Base-by-base conservation (phyloP, 495 filamentous ascomycete species). In the Podospora fimiseda region DNA sequence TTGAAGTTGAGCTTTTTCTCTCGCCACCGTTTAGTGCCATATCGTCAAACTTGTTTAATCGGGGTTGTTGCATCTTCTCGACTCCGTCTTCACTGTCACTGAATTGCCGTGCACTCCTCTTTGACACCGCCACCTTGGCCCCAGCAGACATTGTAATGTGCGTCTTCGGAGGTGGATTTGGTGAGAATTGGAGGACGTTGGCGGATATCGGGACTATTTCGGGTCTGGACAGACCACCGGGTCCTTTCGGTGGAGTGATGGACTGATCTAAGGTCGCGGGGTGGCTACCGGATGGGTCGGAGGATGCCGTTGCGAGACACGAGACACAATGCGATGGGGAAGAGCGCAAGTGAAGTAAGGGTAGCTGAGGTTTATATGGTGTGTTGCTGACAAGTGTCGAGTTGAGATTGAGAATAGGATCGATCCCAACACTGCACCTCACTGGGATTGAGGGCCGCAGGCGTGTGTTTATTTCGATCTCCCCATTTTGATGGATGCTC, bases 21-120 rank as follows among this genome's bases (percentile, higher is more conserved):
- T 48, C 49, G 8, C 33, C 36, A 8, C 22, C 52, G 4, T 44
- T 55, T 13, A 27, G 21, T 18, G 18, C 33, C 33, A 21, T 38
- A 20, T 63, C 55, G 4, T 60, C 56, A 2, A 55, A 36, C 19
- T 22, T 45, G 15, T 13, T 18, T 18, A 44, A 18, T 13, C 24
- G 50, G n/a, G 33, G 54, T 15, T 52, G 15, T 14, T 48, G 43
- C 19, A 38, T 8, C 9, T 27, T 15, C 15, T 55, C 50, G 9
- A 50, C 52, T 42, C 57, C 61, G 50, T 38, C 53, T 33, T 53
- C 60, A 51, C 59, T 49, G 19, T 64, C 59, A 41, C 55, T 40
- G 50, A 56, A 64, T 14, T 33, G 47, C 19, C 60, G 55, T 9
- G 44, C 53, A 18, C 57, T 65, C 8, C 64, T 52, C 49, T 65